Evolutionary conservation across 1,284 basidiomycete species (phyloP).

Genomic region (Ustilago tritici): DNA sequence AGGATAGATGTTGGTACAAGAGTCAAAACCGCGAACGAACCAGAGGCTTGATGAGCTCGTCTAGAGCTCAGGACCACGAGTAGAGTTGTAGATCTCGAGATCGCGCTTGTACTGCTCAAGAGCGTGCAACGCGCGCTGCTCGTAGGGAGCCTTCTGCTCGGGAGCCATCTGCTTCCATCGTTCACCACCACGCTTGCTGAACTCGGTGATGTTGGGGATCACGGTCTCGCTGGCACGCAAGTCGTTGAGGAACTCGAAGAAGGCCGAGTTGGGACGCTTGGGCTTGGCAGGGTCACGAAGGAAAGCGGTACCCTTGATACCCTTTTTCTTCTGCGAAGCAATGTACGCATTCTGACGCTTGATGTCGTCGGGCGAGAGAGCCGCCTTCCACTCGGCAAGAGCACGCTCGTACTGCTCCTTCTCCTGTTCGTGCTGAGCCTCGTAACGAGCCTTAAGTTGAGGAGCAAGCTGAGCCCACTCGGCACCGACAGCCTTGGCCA

Average conservation of each 20-base stretch:
- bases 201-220: slow-evolving; percentile 47
- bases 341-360: slow-evolving; percentile 64
- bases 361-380: slow-evolving; percentile 64
- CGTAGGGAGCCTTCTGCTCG: slow-evolving; percentile 56
- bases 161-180: slow-evolving; percentile 55
- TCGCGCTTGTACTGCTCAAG: slow-evolving; percentile 53
- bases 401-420: slow-evolving; percentile 57
- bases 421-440: slow-evolving; percentile 50
- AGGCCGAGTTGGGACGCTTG: slow-evolving; percentile 60
- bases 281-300: slow-evolving; percentile 60
- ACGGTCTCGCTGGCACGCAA: slow-evolving; percentile 41
- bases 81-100: slow-evolving; percentile 51
- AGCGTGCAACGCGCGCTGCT: slow-evolving; percentile 45
- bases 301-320: slow-evolving; percentile 54
- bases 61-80: slow-evolving; percentile 35
- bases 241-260: slow-evolving; percentile 61
- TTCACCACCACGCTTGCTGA: slow-evolving; percentile 51
- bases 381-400: slow-evolving; percentile 57
- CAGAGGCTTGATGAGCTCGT: neutral
- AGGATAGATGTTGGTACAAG: slow-evolving; percentile 23
- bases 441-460: slow-evolving; percentile 52
- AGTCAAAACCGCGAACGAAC: neutral
- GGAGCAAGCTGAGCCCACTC: slow-evolving; percentile 57
- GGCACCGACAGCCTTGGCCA: slow-evolving; percentile 49
- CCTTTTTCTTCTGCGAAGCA: slow-evolving; percentile 55